These are phyloP conservation scores for Madurella mycetomatis DNA, from an alignment of 2,329 filamentous ascomycete species.

Conservation along the genomic window DNA sequence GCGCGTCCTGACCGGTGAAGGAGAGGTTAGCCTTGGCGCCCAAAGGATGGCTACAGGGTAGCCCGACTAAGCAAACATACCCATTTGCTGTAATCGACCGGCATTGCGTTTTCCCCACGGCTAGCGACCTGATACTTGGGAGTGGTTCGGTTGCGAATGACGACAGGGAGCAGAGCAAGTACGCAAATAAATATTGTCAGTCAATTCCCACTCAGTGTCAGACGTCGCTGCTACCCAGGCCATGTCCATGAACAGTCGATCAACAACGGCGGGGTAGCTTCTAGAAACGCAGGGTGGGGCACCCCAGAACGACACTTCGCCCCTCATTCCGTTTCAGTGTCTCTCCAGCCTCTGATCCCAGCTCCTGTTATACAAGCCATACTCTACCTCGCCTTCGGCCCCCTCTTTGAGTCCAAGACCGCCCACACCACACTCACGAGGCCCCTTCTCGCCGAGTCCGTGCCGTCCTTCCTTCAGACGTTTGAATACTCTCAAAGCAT, in stretches of 20 bases:
- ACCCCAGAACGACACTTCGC: slow-evolving; percentile 14
- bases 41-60: not conserved
- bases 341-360: slow-evolving; percentile 15
- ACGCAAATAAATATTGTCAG: too few species aligned
- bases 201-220: too few species aligned
- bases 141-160: not conserved
- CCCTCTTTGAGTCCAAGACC: slow-evolving; percentile 20
- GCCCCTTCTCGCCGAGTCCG: slow-evolving; percentile 14
- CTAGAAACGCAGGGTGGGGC: slow-evolving; percentile 15
- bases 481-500: slow-evolving; percentile 22
- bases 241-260: not conserved
- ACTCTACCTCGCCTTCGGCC: slow-evolving; percentile 14
- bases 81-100: slow-evolving; percentile 61
- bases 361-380: slow-evolving; percentile 22
- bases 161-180: not conserved
- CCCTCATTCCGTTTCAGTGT: not conserved
- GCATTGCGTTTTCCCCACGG: slow-evolving; percentile 34
- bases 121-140: not conserved
- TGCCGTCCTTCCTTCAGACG: slow-evolving; percentile 16
- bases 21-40: not conserved
- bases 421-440: slow-evolving; percentile 20
- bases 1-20: slow-evolving; percentile 57
- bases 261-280: slow-evolving; percentile 24
- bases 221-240: too few species aligned
- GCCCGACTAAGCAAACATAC: slow-evolving; percentile 33